These are phyloP conservation scores for Metschnikowia bowlesiae DNA, from an alignment of 805 yeast species.

Conservation along the genomic window DNA sequence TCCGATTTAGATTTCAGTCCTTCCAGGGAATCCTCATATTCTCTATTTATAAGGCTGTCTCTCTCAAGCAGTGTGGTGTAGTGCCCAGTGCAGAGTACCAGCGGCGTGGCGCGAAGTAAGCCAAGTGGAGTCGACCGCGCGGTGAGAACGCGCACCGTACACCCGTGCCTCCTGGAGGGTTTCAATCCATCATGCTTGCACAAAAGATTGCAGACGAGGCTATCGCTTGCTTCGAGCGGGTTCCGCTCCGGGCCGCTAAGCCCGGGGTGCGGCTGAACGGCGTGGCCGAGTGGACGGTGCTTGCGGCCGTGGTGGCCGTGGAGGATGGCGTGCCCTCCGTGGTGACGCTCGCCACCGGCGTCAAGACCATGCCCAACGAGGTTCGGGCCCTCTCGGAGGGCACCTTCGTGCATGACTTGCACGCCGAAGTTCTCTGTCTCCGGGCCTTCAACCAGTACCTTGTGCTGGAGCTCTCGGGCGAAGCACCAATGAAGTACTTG, in stretches of 20 bases:
- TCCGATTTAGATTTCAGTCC: too few species aligned
- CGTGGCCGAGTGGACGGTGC: slow-evolving; percentile 73
- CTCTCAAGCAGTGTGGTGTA: not conserved
- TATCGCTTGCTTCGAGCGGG: slow-evolving; percentile 24
- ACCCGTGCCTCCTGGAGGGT: not conserved
- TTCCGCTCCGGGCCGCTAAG: slow-evolving; percentile 44
- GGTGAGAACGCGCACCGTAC: not conserved
- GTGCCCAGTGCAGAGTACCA: too few species aligned
- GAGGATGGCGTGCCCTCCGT: slow-evolving; percentile 25
- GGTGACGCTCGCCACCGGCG: slow-evolving; percentile 70
- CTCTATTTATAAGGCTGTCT: too few species aligned
- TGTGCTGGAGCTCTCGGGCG: slow-evolving; percentile 38
- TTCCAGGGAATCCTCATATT: too few species aligned
- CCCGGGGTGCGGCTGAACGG: slow-evolving; percentile 64
- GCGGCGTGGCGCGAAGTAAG: too few species aligned
- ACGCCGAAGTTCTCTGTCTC: slow-evolving; percentile 78
- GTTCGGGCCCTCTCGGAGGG: slow-evolving; percentile 49
- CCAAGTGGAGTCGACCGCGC: too few species aligned
- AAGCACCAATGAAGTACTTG: slow-evolving; percentile 15
- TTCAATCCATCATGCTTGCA: slow-evolving; percentile 4
- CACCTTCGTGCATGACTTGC: slow-evolving; percentile 73
- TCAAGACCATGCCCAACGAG: slow-evolving; percentile 66
- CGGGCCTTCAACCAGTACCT: slow-evolving; percentile 65
- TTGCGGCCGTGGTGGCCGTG: slow-evolving; percentile 64
- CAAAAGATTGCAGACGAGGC: slow-evolving; percentile 24